Evolutionary conservation across 148 eudicot species (phyloP).

Genomic region (Chenopodium album): DNA sequence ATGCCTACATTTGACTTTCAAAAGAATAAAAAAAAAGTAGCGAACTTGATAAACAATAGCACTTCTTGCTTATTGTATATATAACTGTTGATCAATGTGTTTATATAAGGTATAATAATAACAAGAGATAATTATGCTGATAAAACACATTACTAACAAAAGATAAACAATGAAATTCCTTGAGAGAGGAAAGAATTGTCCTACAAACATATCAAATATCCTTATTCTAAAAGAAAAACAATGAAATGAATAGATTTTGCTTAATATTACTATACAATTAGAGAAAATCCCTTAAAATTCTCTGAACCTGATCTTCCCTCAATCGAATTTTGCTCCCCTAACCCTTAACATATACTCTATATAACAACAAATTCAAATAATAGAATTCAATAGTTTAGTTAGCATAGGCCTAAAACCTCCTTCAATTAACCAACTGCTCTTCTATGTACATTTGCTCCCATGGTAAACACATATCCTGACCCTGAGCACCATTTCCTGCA

Average conservation of each 20-base stretch:
- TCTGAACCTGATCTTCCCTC: slow-evolving; percentile 12
- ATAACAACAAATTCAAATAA: slow-evolving; percentile 21
- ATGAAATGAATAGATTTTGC: slow-evolving; percentile 6
- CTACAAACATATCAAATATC: background rate
- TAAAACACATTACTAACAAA: background rate
- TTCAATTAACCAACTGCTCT: slow-evolving; percentile 54
- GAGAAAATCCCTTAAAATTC: slow-evolving; percentile 6
- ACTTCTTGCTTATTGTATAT: background rate
- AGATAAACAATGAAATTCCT: background rate
- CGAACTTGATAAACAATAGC: background rate
- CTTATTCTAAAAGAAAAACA: slow-evolving; percentile 2
- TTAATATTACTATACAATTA: slow-evolving; percentile 3
- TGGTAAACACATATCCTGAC: slow-evolving; percentile 39
- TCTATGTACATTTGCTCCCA: slow-evolving; percentile 88
- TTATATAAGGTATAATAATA: background rate
- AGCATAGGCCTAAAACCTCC: slow-evolving; percentile 3
- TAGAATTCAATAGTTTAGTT: slow-evolving; percentile 20
- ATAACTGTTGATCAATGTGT: background rate
- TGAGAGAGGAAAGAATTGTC: background rate
- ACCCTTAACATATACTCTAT: background rate
- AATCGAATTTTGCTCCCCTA: background rate
- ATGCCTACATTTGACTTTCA: background rate
- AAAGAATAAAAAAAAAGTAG: background rate
- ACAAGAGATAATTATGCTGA: too few relatives aligned
- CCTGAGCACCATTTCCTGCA: slow-evolving; percentile 19